Base-by-base conservation (phyloP, 768 basidiomycete genomes). In the Suillus subalutaceus region DNA sequence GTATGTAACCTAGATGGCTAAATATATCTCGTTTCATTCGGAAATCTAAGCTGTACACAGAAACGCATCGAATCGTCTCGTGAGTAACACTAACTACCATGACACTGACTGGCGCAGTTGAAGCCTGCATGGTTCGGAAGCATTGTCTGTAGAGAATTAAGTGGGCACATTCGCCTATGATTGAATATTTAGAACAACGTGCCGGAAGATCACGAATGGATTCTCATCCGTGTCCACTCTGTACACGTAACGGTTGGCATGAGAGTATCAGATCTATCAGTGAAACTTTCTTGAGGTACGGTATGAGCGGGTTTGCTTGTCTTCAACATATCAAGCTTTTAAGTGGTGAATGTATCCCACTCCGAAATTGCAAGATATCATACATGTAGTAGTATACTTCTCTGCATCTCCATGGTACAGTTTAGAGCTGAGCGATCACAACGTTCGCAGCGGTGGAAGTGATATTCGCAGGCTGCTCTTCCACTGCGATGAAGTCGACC, bases 361-460 rank as follows among this genome's bases (percentile, higher is more conserved):
- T 37, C n/a, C n/a, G 9, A 23, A 41, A 18, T 18, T 40, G 37
- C 15, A 16, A 30, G 35, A 23, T 58, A 38, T 58, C 15, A 41
- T 41, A 59, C 40, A 41, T 6, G 58, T n/a, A 18, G 5, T 59
- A 5, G 4, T 59, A 6, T 26, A 41, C 58, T 18, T 60, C 9
- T 41, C 58, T 26, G 23, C 38, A 40, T 59, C 6, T 23, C n/a
- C 15, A 26, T 23, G 15, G 15, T 20, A 16, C 30, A 65, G 68
- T 71, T 35, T 41, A 41, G 12, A 82, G 66, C 57, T 76, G 75
- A 32, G 79, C 76, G 66, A 88, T 77, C 37, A 87, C 73, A 35
- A 74, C 75, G 9, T 82, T 76, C 3, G 86, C 87, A 65, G 80
- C 79, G n/a, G 87, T 88, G 59, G 82, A 79, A n/a, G 81, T 86